phyloP scores from a whole-genome alignment of 257 asterid species.

The Eucommia ulmoides region DNA sequence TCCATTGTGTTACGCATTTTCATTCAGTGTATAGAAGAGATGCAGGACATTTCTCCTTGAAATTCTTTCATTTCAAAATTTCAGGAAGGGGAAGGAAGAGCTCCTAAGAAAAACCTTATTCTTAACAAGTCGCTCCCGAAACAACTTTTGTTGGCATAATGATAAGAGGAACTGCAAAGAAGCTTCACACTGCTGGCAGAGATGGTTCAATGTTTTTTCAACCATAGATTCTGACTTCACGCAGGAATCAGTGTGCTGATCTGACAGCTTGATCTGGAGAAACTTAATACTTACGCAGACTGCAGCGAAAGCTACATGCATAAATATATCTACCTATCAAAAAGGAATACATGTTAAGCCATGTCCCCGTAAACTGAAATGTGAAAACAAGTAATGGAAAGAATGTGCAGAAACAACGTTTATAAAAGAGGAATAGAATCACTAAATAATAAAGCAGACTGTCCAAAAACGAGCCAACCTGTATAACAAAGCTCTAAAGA shows the following conservation, averaged over 20 bases:
- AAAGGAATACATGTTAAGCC: slow-evolving; percentile 8
- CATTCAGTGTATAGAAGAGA: background rate
- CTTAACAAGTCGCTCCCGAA: slow-evolving; percentile 75
- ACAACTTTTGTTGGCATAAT: slow-evolving; percentile 75
- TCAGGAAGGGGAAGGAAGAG: slow-evolving; percentile 7
- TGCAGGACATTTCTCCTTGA: background rate
- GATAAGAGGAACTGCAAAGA: slow-evolving; percentile 85
- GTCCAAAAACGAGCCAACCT: background rate
- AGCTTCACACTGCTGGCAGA: slow-evolving; percentile 94
- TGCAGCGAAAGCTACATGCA: slow-evolving; percentile 80
- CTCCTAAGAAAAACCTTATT: slow-evolving; percentile 54
- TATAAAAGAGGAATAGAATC: background rate
- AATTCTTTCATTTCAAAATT: background rate
- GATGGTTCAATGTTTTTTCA: slow-evolving; percentile 61
- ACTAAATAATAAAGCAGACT: background rate
- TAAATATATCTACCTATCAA: slow-evolving; percentile 84
- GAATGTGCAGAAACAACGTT: background rate
- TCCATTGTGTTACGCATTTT: background rate
- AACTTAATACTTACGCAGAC: slow-evolving; percentile 55
- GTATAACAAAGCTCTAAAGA: too few species aligned
- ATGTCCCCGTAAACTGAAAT: background rate
- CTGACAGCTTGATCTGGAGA: slow-evolving; percentile 61
- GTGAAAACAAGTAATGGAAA: background rate
- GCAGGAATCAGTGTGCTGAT: slow-evolving; percentile 37
- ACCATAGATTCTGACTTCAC: slow-evolving; percentile 33